phyloP scores from a whole-genome alignment of 257 asterid genomes.

The Craterostigma plantagineum region DNA sequence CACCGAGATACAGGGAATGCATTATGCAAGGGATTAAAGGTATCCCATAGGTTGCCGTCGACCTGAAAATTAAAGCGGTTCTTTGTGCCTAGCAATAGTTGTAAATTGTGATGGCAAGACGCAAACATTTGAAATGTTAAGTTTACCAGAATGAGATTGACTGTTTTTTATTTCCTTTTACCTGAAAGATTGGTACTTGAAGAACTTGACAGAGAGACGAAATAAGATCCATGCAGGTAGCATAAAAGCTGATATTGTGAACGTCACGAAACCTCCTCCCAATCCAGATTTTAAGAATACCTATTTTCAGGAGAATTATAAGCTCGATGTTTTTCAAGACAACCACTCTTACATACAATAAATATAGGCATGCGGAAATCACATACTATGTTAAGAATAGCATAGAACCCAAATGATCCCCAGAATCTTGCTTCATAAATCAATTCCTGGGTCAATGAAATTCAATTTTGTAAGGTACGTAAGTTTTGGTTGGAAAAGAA shows the following conservation, averaged over 20 bases:
- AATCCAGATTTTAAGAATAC: constrained; percentile 61
- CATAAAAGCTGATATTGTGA: constrained; percentile 50
- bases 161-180: too few relatives aligned
- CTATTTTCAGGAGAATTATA: constrained; percentile 19
- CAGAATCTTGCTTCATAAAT: constrained; percentile 80
- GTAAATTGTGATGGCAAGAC: too few relatives aligned
- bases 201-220: constrained; percentile 32
- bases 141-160: too few relatives aligned
- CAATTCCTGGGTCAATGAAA: constrained; percentile 40
- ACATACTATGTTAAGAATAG: constrained; percentile 61
- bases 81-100: too few relatives aligned
- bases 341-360: too few relatives aligned
- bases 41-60: constrained; percentile 54
- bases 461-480: neutral
- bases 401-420: constrained; percentile 96
- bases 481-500: too few relatives aligned
- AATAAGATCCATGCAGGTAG: constrained; percentile 72
- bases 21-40: constrained; percentile 60
- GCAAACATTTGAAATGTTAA: too few relatives aligned
- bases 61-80: constrained; percentile 59
- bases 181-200: constrained; percentile 68
- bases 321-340: too few relatives aligned
- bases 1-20: constrained; percentile 76
- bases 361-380: constrained; percentile 6
- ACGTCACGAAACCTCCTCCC: constrained; percentile 79